Conservation (phyloP, 2,329 filamentous ascomycete species). For the Trichoderma arundinaceum region DNA sequence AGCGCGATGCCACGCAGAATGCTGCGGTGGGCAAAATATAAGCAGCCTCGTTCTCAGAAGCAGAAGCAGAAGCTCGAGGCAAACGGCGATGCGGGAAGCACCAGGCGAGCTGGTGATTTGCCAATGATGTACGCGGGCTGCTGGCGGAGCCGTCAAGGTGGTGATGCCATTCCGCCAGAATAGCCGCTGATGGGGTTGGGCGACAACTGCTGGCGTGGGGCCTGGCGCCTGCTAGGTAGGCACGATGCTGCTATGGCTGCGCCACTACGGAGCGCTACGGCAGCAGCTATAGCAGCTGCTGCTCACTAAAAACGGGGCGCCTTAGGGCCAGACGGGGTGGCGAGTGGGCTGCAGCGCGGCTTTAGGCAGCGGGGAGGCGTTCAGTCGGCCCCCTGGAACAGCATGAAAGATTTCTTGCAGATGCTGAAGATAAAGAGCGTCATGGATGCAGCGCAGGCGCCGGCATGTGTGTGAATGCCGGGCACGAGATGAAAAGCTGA, state of each 20-base stretch:
- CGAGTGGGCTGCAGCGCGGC: not conserved
- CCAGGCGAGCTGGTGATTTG: constrained; percentile 16
- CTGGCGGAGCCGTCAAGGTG: not conserved
- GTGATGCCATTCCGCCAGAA: constrained; percentile 24
- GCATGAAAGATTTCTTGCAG: constrained; percentile 13
- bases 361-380: not conserved
- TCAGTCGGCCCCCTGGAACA: not conserved
- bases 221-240: constrained; percentile 20
- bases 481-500: not conserved
- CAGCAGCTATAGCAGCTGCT: not conserved
- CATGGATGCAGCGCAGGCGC: not conserved
- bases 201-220: constrained; percentile 4
- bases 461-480: not conserved
- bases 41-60: not conserved
- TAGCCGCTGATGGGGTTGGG: constrained; percentile 28
- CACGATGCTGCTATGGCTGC: constrained; percentile 1
- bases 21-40: not conserved
- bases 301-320: not conserved
- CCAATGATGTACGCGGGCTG: constrained; percentile 13
- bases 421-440: not conserved
- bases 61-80: not conserved
- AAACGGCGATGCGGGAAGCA: not conserved
- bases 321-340: not conserved
- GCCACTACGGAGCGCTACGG: not conserved
- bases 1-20: not conserved